These are phyloP conservation scores for Persicaria maculosa DNA, from an alignment of 148 eudicot species.

Conservation along the genomic window DNA sequence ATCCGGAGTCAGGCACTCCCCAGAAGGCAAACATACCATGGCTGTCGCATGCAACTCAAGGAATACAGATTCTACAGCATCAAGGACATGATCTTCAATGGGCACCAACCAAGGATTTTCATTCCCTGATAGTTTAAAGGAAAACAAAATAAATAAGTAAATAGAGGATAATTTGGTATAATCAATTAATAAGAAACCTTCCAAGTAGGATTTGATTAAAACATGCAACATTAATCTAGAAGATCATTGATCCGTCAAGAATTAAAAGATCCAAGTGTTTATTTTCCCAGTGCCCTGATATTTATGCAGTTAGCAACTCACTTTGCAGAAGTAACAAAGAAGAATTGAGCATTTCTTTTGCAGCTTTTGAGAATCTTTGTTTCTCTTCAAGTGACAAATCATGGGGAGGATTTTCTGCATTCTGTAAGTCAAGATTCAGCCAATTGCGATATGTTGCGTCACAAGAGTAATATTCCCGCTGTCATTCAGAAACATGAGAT, in stretches of 20 bases:
- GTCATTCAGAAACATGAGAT: conserved; percentile 13
- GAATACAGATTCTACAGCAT: conserved; percentile 43
- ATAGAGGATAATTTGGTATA: not conserved
- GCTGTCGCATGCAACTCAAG: conserved; percentile 85
- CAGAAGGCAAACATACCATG: conserved; percentile 84
- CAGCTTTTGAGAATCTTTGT: conserved; percentile 54
- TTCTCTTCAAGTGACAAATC: conserved; percentile 72
- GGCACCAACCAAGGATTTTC: conserved; percentile 76
- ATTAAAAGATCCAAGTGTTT: not conserved
- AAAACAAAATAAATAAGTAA: not conserved
- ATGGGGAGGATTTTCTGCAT: conserved; percentile 47
- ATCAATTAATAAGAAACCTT: not conserved
- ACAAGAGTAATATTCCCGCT: conserved; percentile 90
- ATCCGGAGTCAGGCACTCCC: conserved; percentile 85
- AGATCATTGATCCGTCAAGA: not conserved
- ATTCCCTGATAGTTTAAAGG: conserved; percentile 36
- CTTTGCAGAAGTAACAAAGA: conserved; percentile 59
- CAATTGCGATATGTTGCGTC: conserved; percentile 96
- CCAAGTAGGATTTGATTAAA: not conserved
- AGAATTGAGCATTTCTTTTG: conserved; percentile 54
- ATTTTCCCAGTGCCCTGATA: not conserved
- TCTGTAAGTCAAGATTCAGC: conserved; percentile 74
- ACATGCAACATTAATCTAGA: not conserved
- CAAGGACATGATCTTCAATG: conserved; percentile 45
- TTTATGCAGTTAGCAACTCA: conserved; percentile 35